These are phyloP conservation scores for Clonostachys chloroleuca DNA, from an alignment of 2,329 filamentous ascomycete species.

Conservation along the genomic window DNA sequence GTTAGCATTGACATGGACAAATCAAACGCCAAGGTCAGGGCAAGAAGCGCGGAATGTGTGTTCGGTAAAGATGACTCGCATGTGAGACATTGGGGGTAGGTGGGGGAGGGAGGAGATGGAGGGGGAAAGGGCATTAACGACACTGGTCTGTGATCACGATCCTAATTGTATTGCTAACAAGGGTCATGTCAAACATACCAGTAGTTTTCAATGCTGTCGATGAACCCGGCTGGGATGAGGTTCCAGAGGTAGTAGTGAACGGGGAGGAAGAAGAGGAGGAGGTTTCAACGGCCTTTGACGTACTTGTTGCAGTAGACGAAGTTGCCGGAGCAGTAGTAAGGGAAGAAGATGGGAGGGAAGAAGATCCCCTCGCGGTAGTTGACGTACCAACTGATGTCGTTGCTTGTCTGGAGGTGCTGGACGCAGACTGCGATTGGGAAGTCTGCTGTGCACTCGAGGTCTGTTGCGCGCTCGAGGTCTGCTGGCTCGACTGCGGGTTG, in stretches of 20 bases:
- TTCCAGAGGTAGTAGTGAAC: neutral
- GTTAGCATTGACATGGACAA: too few relatives aligned
- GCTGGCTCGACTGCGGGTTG: too few relatives aligned
- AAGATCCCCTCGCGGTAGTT: neutral
- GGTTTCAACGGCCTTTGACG: neutral
- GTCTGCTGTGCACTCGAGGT: too few relatives aligned
- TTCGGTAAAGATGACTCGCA: neutral
- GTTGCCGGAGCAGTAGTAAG: neutral
- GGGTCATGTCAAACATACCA: too few relatives aligned
- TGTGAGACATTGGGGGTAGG: neutral
- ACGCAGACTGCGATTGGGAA: too few relatives aligned
- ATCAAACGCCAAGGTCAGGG: too few relatives aligned
- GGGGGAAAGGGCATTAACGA: neutral
- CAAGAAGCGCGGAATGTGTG: slow-evolving; percentile 3
- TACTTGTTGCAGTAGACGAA: neutral
- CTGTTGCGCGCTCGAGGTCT: too few relatives aligned
- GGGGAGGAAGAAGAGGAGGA: neutral
- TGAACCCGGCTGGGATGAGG: neutral
- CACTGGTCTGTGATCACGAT: neutral
- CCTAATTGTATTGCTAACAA: too few relatives aligned
- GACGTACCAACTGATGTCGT: slow-evolving; percentile 1
- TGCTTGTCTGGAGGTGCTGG: neutral
- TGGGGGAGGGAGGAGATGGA: slow-evolving; percentile 1
- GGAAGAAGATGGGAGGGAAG: neutral
- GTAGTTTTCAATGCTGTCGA: neutral